phyloP scores from a whole-genome alignment of 352 stramenopile genomes.

The Pythium brassicae region DNA sequence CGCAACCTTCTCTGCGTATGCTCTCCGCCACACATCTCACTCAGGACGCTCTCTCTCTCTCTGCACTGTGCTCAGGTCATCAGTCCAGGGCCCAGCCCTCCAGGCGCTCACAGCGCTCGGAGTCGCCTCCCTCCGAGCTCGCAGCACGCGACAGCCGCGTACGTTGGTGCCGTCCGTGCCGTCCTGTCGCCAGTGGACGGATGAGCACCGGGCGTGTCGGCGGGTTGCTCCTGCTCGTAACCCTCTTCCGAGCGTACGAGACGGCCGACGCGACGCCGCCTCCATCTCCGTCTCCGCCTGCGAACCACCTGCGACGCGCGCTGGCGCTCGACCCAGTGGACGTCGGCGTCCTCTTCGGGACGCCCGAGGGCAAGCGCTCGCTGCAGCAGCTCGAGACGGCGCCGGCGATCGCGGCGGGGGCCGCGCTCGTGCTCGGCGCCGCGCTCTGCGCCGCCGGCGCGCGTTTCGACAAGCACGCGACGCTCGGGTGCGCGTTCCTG shows the following conservation, averaged over 20 bases:
- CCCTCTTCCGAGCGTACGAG: no score
- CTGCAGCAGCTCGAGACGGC: slow-evolving; percentile 17
- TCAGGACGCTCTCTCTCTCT: no score
- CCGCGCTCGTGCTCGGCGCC: slow-evolving; percentile 13
- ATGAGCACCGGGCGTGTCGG: not conserved
- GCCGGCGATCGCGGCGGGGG: slow-evolving; percentile 12
- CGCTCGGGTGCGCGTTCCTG: slow-evolving; percentile 21
- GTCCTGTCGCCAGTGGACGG: no score
- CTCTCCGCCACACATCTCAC: no score
- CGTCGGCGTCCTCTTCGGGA: slow-evolving; percentile 13
- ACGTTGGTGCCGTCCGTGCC: not conserved
- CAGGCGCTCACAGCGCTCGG: no score
- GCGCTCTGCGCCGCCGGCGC: slow-evolving; percentile 14
- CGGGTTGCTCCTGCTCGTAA: not conserved
- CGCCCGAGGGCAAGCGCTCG: slow-evolving; percentile 10
- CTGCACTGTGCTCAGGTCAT: no score
- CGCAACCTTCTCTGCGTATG: no score
- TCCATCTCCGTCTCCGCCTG: not conserved
- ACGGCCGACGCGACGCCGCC: no score
- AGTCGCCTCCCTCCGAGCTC: no score
- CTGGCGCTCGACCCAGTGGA: slow-evolving; percentile 13
- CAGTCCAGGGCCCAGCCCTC: no score
- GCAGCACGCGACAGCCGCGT: not conserved
- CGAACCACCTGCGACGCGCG: not conserved
- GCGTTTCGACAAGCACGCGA: slow-evolving; percentile 10